Evolutionary conservation across 164 flowering plant genomes (phyloP).

Genomic region (Berberis vulgaris): DNA sequence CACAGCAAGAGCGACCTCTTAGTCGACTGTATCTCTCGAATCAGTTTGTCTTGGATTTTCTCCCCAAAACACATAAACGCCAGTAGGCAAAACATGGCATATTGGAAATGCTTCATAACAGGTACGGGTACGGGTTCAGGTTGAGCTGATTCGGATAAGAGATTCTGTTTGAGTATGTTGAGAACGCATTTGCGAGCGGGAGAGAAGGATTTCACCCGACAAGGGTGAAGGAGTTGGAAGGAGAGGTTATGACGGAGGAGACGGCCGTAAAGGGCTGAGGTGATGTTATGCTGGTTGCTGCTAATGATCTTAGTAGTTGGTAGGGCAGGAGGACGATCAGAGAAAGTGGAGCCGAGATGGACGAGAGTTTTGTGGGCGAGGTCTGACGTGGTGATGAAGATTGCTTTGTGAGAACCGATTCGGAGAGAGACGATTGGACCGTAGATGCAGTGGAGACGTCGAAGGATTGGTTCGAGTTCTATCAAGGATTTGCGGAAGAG

Average conservation of each 20-base stretch:
- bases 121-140: neutral
- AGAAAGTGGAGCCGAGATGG: slow-evolving; percentile 29
- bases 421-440: slow-evolving; percentile 42
- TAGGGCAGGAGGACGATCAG: slow-evolving; percentile 27
- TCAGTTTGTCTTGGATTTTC: neutral
- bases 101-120: slow-evolving; percentile 4
- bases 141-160: neutral
- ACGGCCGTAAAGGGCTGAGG: slow-evolving; percentile 30
- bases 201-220: slow-evolving; percentile 20
- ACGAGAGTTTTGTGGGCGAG: slow-evolving; percentile 38
- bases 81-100: slow-evolving; percentile 8
- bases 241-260: slow-evolving; percentile 33
- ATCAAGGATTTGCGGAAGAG: slow-evolving; percentile 17
- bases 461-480: slow-evolving; percentile 19
- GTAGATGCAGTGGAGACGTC: slow-evolving; percentile 15
- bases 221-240: slow-evolving; percentile 28
- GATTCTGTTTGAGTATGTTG: neutral
- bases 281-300: slow-evolving; percentile 21
- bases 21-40: neutral
- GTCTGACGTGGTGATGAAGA: slow-evolving; percentile 25
- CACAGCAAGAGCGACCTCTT: neutral
- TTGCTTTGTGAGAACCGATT: slow-evolving; percentile 18
- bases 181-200: slow-evolving; percentile 27
- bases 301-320: slow-evolving; percentile 3
- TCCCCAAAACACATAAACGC: slow-evolving; percentile 6